Percentiles rank a stretch among this genome's conserved stretches.
Evolutionary conservation across 345 rosid genomes (phyloP).

Genomic region (Hypericum androsaemum): DNA sequence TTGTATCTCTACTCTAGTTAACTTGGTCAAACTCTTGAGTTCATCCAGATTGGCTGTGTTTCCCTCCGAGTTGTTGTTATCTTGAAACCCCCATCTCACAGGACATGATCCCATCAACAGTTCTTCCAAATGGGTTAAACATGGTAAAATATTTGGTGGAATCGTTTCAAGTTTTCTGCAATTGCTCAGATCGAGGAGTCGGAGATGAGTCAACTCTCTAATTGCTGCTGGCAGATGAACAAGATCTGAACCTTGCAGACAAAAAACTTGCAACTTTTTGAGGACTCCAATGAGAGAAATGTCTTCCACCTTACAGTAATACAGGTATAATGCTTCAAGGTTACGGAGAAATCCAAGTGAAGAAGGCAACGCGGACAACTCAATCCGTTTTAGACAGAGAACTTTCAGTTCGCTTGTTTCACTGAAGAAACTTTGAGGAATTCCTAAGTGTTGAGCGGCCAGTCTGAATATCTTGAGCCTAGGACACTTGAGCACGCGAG

Average conservation of each 20-base stretch:
- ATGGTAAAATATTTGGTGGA: slow-evolving; percentile 10
- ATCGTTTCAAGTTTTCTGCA: slow-evolving; percentile 15
- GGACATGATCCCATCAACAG: slow-evolving; percentile 8
- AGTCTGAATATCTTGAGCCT: no score
- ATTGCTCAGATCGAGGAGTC: slow-evolving; percentile 9
- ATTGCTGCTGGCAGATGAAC: slow-evolving; percentile 10
- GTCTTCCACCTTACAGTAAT: background rate
- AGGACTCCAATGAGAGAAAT: slow-evolving; percentile 7
- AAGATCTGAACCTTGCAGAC: slow-evolving; percentile 3
- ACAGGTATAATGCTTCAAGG: slow-evolving; percentile 14
- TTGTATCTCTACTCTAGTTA: background rate
- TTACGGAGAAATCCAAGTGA: slow-evolving; percentile 5
- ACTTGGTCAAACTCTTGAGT: slow-evolving; percentile 9
- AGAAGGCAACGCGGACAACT: no score
- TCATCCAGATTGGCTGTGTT: slow-evolving; percentile 16
- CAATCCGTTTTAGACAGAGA: no score
- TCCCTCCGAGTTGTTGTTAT: background rate
- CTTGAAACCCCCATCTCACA: slow-evolving; percentile 14
- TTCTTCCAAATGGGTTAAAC: slow-evolving; percentile 15
- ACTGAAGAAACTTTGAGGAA: no score
- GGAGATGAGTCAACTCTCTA: slow-evolving; percentile 10
- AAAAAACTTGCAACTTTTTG: slow-evolving; percentile 1
- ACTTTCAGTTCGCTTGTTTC: no score
- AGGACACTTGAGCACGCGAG: no score
- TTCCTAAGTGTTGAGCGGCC: no score